These are phyloP conservation scores for Chrysanthemum lavandulifolium DNA, from an alignment of 129 eudicot species.

Conservation along the genomic window DNA sequence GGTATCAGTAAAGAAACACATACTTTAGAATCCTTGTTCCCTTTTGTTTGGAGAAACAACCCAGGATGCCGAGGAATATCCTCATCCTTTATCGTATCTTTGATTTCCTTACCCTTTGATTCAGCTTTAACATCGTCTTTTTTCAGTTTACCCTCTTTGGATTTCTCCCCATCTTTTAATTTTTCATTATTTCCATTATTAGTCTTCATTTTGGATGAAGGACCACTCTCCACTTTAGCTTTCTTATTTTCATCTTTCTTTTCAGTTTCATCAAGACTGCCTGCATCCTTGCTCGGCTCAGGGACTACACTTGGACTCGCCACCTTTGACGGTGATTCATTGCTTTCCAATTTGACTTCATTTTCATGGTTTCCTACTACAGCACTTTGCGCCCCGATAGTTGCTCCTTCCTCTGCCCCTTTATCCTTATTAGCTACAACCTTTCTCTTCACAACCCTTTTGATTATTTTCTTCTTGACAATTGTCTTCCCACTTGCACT, in stretches of 20 bases:
- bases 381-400: conserved; percentile 31
- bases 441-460: conserved; percentile 67
- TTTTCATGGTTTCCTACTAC: conserved; percentile 27
- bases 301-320: conserved; percentile 29
- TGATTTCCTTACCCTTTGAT: conserved; percentile 44
- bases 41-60: conserved; percentile 70
- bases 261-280: conserved; percentile 33
- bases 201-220: conserved; percentile 35
- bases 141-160: conserved; percentile 53
- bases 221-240: conserved; percentile 35
- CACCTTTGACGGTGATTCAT: conserved; percentile 21
- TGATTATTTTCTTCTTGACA: conserved; percentile 71
- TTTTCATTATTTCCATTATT: conserved; percentile 41
- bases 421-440: conserved; percentile 38
- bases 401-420: conserved; percentile 21
- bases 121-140: conserved; percentile 56
- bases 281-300: conserved; percentile 38
- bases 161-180: conserved; percentile 42
- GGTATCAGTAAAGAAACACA: conserved; percentile 15
- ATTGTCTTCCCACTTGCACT: conserved; percentile 38
- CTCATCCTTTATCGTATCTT: conserved; percentile 59
- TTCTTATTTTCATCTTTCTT: conserved; percentile 19
- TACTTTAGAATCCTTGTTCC: conserved; percentile 72
- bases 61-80: conserved; percentile 97
- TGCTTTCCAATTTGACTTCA: conserved; percentile 35